Evolutionary conservation across 805 yeast genomes (phyloP).

Genomic region (Saturnispora diversa): DNA sequence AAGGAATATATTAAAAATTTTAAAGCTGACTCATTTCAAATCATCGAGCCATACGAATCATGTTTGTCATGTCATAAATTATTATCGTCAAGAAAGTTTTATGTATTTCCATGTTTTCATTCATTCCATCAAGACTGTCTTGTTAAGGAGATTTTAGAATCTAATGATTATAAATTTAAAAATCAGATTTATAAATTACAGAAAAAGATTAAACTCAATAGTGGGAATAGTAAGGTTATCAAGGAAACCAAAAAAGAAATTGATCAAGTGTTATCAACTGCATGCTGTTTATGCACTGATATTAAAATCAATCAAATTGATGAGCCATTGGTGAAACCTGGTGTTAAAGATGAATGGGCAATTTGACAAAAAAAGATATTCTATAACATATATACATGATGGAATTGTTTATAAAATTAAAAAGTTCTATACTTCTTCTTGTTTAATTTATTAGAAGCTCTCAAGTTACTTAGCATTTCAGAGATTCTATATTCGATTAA

Average conservation of each 20-base stretch:
- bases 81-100: constrained; percentile 62
- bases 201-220: constrained; percentile 33
- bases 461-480: constrained; percentile 35
- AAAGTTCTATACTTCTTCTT: constrained; percentile 18
- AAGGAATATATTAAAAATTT: constrained; percentile 48
- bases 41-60: constrained; percentile 76
- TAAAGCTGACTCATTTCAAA: constrained; percentile 45
- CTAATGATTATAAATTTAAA: constrained; percentile 61
- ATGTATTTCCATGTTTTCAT: constrained; percentile 84
- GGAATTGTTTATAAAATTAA: not conserved
- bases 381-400: not conserved
- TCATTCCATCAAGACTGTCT: constrained; percentile 85
- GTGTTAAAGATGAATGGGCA: constrained; percentile 41
- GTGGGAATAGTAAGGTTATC: constrained; percentile 25
- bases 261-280: constrained; percentile 50
- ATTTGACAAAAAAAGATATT: constrained; percentile 21
- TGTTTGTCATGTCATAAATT: constrained; percentile 68
- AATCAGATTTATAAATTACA: constrained; percentile 52
- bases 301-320: constrained; percentile 63
- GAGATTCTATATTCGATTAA: constrained; percentile 58
- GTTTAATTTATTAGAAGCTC: constrained; percentile 17
- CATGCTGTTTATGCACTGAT: constrained; percentile 74
- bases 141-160: constrained; percentile 48
- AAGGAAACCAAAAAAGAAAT: constrained; percentile 37
- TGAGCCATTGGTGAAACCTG: constrained; percentile 42